Evolutionary conservation across 768 basidiomycete genomes (phyloP).

Genomic region (Termitomyces sp.): DNA sequence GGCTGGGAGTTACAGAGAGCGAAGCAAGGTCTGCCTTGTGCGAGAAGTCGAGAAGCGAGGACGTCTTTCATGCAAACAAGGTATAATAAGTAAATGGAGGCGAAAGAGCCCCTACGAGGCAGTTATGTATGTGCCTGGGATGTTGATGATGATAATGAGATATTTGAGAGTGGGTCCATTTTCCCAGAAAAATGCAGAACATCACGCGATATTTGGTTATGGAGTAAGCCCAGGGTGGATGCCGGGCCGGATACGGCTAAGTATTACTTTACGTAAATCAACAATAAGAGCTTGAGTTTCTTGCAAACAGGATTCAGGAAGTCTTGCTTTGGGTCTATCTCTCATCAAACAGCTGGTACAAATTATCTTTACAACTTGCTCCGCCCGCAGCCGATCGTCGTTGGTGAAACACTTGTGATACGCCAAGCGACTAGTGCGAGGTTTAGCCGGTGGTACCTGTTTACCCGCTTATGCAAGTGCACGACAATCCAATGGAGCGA

Average conservation of each 20-base stretch:
- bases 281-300: background rate
- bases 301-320: background rate
- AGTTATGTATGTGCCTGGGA: background rate
- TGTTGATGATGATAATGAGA: too few relatives aligned
- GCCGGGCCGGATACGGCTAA: background rate
- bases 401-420: background rate
- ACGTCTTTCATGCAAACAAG: background rate
- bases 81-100: background rate
- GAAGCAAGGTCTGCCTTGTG: background rate
- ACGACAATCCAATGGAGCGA: slow-evolving; percentile 2
- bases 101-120: too few relatives aligned
- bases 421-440: background rate
- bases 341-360: background rate
- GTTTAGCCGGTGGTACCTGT: background rate
- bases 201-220: background rate
- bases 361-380: background rate
- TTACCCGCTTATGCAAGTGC: background rate
- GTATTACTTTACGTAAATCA: background rate
- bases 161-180: too few relatives aligned
- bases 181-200: background rate
- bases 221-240: background rate
- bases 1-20: background rate
- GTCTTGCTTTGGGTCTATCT: background rate
- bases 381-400: background rate
- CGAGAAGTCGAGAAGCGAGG: background rate